Percentiles rank a stretch among this genome's conserved stretches.
Evolutionary conservation across 2,329 filamentous ascomycete genomes (phyloP).

Genomic region (Monosporascus sp.): DNA sequence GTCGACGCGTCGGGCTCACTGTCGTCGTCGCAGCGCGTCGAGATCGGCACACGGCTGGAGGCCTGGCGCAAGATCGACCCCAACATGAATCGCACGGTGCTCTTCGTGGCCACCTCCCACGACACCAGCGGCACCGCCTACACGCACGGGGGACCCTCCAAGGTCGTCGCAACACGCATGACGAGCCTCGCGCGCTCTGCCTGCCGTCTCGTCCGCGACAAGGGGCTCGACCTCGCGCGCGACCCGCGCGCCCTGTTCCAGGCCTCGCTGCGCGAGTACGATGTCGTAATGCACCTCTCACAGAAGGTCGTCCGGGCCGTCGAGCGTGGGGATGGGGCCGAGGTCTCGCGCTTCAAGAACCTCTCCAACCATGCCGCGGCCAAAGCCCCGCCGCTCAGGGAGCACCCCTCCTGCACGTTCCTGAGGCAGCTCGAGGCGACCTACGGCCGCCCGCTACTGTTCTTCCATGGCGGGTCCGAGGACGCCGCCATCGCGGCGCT

Average conservation of each 20-base stretch:
- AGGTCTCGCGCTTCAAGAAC: conserved; percentile 68
- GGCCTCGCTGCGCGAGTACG: conserved; percentile 71
- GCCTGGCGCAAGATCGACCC: conserved; percentile 87
- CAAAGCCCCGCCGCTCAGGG: conserved; percentile 42
- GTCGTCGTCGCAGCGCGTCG: conserved; percentile 52
- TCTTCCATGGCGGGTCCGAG: conserved; percentile 65
- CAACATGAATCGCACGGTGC: conserved; percentile 72
- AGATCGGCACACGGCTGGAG: conserved; percentile 67
- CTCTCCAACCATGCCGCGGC: conserved; percentile 50
- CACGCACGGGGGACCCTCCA: conserved; percentile 66
- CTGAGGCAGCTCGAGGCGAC: conserved; percentile 60
- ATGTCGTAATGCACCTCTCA: conserved; percentile 74
- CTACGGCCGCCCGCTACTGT: conserved; percentile 67
- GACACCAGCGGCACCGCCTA: conserved; percentile 76
- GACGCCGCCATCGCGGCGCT: conserved; percentile 54
- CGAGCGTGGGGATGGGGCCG: conserved; percentile 30
- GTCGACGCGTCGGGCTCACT: conserved; percentile 69
- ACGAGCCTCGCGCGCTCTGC: conserved; percentile 76
- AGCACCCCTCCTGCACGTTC: conserved; percentile 58
- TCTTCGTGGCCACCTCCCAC: conserved; percentile 76
- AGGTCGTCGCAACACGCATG: conserved; percentile 80
- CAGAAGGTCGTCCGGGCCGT: conserved; percentile 43
- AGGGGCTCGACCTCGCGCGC: conserved; percentile 48
- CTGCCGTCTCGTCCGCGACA: conserved; percentile 51
- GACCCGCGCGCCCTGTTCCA: conserved; percentile 62